Base-by-base conservation (phyloP, 176 grass and related monocot species). In the Bolboschoenus planiculmis region DNA sequence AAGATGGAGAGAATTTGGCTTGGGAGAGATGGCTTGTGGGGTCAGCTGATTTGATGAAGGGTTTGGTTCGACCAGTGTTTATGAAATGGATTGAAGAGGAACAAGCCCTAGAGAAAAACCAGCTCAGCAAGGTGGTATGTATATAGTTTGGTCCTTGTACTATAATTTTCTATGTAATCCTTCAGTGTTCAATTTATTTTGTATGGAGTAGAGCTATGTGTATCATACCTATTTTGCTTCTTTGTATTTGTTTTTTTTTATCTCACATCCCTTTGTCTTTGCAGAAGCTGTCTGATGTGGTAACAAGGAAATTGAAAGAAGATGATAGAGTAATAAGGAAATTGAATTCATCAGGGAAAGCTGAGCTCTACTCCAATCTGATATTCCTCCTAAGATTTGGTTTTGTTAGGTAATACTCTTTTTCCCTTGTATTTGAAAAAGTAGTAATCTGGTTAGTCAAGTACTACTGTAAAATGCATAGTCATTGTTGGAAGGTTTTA, bases 361-460 rank as follows among this genome's bases (percentile, higher is more conserved):
- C 79, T 56, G 91, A 95, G 60, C 87, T 98, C 11, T 98, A 98
- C 83, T 85, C 90, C 15, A 85, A 95, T 83, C 53, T 95, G 33
- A 43, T 98, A 20, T 95, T 89, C 88, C 89, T 95, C 78, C 57
- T 98, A 73, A 93, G 83, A 93, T 98, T 98, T 90, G 89, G 90
- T 87, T 93, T 74, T 86, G 83, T 84, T 55, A 98, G 92, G 95
- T 98, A 93, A 62, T 85, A 54, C 4, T 50, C 18, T 31, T 44
- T 70, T 75, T 3, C 11, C 43, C 43, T 75, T 75, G 21, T 48
- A 75, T 27, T 48, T 76, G 71, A 5, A 16, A 51, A 47, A 30
- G 16, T 20, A 37, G 7, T 67, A 36, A 66, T 67, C 2, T 67
- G 15, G 31, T 66, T 37, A 66, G n/a, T n/a, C n/a, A n/a, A n/a